phyloP scores from a whole-genome alignment of 441 rosid genomes.

The Erodium chrysanthum region DNA sequence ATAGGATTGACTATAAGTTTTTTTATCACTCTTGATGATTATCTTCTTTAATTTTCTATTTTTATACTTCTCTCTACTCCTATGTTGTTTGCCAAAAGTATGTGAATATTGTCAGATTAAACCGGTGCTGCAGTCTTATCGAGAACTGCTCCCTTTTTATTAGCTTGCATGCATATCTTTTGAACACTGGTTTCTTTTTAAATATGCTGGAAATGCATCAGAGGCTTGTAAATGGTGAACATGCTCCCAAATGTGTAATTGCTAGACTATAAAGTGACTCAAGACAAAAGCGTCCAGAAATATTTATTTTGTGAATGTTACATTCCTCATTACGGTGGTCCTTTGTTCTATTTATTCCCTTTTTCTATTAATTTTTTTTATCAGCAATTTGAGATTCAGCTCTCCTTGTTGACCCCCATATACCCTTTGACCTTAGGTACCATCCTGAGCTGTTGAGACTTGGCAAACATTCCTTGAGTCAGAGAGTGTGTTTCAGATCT shows the following conservation, averaged over 20 bases:
- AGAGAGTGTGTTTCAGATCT: slow-evolving; percentile 30
- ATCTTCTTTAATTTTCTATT: background rate
- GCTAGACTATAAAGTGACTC: background rate
- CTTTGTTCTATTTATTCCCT: background rate
- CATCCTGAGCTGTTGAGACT: slow-evolving; percentile 32
- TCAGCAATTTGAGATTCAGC: slow-evolving; percentile 6
- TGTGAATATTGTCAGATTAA: background rate
- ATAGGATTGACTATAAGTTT: too few relatives aligned
- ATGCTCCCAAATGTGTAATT: background rate
- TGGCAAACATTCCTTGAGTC: slow-evolving; percentile 40
- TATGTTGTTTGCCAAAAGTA: background rate
- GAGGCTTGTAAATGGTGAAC: background rate
- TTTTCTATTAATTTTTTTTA: background rate
- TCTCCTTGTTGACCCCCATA: background rate
- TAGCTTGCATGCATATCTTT: too few relatives aligned
- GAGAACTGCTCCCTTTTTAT: too few relatives aligned
- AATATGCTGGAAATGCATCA: background rate
- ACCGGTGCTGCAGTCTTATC: background rate
- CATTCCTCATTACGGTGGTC: background rate
- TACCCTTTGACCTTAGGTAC: slow-evolving; percentile 26
- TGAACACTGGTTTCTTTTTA: too few relatives aligned
- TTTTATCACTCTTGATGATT: too few relatives aligned
- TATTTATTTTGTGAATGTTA: background rate
- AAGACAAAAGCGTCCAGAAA: background rate
- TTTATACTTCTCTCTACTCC: background rate